Conservation (phyloP, 768 basidiomycete genomes). For the Pholiota molesta region DNA sequence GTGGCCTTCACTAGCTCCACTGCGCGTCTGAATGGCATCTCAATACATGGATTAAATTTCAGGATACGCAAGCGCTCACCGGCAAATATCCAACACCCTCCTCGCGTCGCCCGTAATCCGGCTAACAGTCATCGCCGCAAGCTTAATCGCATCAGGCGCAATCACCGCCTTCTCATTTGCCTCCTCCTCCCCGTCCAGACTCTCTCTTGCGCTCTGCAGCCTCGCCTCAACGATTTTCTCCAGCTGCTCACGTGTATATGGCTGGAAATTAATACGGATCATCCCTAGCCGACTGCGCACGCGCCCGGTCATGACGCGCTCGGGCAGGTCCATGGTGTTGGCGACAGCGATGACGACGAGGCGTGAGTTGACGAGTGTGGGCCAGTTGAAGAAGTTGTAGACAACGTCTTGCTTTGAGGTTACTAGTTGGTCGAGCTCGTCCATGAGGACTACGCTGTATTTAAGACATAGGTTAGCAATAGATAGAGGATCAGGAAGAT, state of each 20-base stretch:
- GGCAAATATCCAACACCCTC: constrained; percentile 89
- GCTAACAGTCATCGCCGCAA: constrained; percentile 73
- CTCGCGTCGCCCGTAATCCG: constrained; percentile 93
- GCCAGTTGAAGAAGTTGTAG: constrained; percentile 99
- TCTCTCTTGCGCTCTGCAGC: constrained; percentile 58
- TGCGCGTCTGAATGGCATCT: constrained; percentile 57
- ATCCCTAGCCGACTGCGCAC: constrained; percentile 92
- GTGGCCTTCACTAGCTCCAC: constrained; percentile 74
- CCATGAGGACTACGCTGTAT: constrained; percentile 93
- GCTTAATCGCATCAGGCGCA: constrained; percentile 72
- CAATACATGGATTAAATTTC: no score
- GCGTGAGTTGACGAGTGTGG: constrained; percentile 84
- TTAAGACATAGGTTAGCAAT: not conserved
- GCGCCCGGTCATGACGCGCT: constrained; percentile 89
- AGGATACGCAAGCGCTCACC: constrained; percentile 41
- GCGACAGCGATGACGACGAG: constrained; percentile 96
- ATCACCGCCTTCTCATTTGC: constrained; percentile 48
- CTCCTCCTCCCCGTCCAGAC: constrained; percentile 49
- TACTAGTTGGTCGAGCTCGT: constrained; percentile 96
- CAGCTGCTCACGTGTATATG: constrained; percentile 80
- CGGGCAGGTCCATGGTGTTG: constrained; percentile 97
- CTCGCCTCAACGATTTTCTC: constrained; percentile 87
- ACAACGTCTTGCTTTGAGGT: constrained; percentile 97
- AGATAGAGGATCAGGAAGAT: constrained; percentile 2
- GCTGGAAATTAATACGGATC: constrained; percentile 90